phyloP scores from a whole-genome alignment of 768 basidiomycete genomes.

The Lentinus brumalis region DNA sequence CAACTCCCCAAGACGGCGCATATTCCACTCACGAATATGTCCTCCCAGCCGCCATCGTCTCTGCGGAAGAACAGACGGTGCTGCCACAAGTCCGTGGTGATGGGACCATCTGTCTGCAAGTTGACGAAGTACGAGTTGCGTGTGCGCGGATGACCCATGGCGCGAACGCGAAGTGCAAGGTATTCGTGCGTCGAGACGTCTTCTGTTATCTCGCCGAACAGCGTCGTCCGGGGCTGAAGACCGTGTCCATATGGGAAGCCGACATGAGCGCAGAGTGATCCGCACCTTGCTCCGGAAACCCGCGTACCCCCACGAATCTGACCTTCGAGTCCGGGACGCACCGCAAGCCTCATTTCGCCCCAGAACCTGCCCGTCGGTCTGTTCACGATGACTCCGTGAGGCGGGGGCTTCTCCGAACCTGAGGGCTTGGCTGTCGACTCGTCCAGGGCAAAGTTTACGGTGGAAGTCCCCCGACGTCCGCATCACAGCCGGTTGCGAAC shows the following conservation, averaged over 20 bases:
- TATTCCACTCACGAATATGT: slow-evolving; percentile 63
- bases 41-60: slow-evolving; percentile 73
- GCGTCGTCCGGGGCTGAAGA: slow-evolving; percentile 65
- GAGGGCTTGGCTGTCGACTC: slow-evolving; percentile 39
- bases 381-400: slow-evolving; percentile 32
- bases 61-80: slow-evolving; percentile 83
- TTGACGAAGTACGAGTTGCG: slow-evolving; percentile 91
- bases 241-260: neutral
- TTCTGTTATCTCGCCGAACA: slow-evolving; percentile 86
- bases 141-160: slow-evolving; percentile 74
- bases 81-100: slow-evolving; percentile 90
- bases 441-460: slow-evolving; percentile 75
- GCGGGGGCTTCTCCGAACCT: slow-evolving; percentile 27
- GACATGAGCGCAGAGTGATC: neutral
- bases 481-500: slow-evolving; percentile 83
- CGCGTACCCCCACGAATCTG: slow-evolving; percentile 81
- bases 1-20: neutral
- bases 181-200: slow-evolving; percentile 84
- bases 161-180: slow-evolving; percentile 77
- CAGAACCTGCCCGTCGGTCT: slow-evolving; percentile 70
- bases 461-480: slow-evolving; percentile 83
- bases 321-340: slow-evolving; percentile 65
- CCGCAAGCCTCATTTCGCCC: slow-evolving; percentile 75
- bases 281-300: slow-evolving; percentile 85
- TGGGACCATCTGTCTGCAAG: slow-evolving; percentile 83